A percentile compares a stretch with the other conserved stretches of the same genome.
Evolutionary conservation across 371 early-diverging fungal species (phyloP).

Genomic region (Thermomucor indicae-seudaticae): DNA sequence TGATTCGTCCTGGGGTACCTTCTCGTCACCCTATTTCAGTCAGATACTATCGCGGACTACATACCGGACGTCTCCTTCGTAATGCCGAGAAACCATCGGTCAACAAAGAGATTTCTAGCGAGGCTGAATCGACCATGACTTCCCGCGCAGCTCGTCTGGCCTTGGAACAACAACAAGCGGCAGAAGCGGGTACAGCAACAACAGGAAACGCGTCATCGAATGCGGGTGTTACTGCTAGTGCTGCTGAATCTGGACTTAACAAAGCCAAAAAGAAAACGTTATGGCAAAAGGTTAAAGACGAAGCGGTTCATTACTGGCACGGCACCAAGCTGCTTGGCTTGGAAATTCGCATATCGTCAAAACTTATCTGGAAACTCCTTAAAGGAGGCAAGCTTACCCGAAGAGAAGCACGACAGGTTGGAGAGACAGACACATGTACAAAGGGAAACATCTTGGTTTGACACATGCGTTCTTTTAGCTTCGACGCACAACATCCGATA

Average conservation of each 20-base stretch:
- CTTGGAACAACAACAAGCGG: constrained; percentile 24
- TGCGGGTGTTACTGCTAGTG: constrained; percentile 8
- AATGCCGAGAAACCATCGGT: constrained; percentile 11
- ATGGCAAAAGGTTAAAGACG: constrained; percentile 83
- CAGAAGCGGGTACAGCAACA: constrained; percentile 1
- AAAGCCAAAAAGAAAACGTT: constrained; percentile 62
- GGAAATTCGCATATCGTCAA: constrained; percentile 85
- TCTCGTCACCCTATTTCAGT: constrained; percentile 2
- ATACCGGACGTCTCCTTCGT: constrained; percentile 8
- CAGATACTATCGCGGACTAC: neutral
- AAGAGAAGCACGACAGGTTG: constrained; percentile 85
- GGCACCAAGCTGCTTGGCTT: constrained; percentile 90
- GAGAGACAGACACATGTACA: neutral
- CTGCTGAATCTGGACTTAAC: constrained; percentile 12
- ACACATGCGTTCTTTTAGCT: constrained; percentile 38
- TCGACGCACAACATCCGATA: constrained; percentile 82
- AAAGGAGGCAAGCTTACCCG: constrained; percentile 80
- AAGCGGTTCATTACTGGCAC: constrained; percentile 92
- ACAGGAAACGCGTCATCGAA: constrained; percentile 5
- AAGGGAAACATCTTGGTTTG: neutral
- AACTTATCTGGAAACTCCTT: constrained; percentile 71
- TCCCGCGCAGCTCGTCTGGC: constrained; percentile 38
- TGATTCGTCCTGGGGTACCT: constrained; percentile 3
- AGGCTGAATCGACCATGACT: constrained; percentile 39
- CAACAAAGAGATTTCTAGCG: constrained; percentile 1